A percentile compares a stretch with the other conserved stretches of the same genome.
Evolutionary conservation across 2,329 filamentous ascomycete genomes (phyloP).

Genomic region (Neonectria neomacrospora): DNA sequence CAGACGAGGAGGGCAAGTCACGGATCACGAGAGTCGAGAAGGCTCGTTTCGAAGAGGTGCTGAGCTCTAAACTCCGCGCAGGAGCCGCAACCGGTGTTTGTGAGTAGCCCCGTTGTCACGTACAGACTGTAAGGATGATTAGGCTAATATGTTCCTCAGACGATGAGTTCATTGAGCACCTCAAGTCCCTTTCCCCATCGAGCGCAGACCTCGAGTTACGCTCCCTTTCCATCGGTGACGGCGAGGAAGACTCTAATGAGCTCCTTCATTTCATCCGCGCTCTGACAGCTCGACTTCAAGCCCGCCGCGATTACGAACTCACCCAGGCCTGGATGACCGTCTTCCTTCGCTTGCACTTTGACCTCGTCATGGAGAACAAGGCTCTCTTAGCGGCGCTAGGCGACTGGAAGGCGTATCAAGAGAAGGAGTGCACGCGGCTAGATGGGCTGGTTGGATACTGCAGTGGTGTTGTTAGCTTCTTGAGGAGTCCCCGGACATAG

Average conservation of each 20-base stretch:
- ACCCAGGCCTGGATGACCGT: constrained; percentile 98
- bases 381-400: constrained; percentile 68
- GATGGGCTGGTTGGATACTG: constrained; percentile 87
- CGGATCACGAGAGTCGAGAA: constrained; percentile 76
- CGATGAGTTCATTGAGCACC: constrained; percentile 76
- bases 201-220: constrained; percentile 92
- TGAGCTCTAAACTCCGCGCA: constrained; percentile 66
- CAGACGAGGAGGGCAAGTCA: constrained; percentile 63
- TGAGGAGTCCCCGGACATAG: constrained; percentile 71
- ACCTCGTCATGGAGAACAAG: constrained; percentile 62
- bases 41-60: constrained; percentile 65
- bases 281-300: constrained; percentile 74
- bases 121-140: constrained; percentile 11
- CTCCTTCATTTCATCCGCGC: constrained; percentile 83
- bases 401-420: constrained; percentile 79
- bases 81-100: constrained; percentile 69
- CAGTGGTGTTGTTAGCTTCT: constrained; percentile 84
- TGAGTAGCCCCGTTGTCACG: constrained; percentile 53
- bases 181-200: constrained; percentile 84
- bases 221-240: constrained; percentile 68
- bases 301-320: constrained; percentile 87
- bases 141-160: constrained; percentile 55
- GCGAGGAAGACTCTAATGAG: constrained; percentile 71
- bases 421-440: constrained; percentile 75
- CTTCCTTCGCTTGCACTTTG: constrained; percentile 82